Conservation (phyloP, 768 basidiomycete genomes). For the Tylopilus cervinicoccineus region DNA sequence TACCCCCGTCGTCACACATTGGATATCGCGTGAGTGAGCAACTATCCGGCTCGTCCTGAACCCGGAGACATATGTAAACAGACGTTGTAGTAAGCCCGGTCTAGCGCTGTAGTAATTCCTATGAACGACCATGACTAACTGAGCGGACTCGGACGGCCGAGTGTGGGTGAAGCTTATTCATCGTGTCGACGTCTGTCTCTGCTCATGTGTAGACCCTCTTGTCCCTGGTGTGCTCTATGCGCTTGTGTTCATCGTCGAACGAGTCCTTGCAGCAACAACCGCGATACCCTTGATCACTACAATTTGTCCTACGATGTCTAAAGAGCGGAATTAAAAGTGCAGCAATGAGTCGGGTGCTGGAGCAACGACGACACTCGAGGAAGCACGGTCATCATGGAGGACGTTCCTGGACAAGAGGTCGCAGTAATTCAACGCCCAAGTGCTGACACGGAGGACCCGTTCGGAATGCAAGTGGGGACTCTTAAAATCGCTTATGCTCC, state of each 20-base stretch:
- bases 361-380: not conserved
- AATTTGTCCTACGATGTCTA: slow-evolving; percentile 10
- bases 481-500: no score
- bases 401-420: not conserved
- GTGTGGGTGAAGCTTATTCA: no score
- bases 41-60: no score
- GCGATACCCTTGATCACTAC: slow-evolving; percentile 14
- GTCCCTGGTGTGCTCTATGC: slow-evolving; percentile 21
- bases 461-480: no score
- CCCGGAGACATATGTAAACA: no score
- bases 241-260: slow-evolving; percentile 14
- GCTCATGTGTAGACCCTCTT: slow-evolving; percentile 3
- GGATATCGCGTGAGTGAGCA: no score
- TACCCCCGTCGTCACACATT: no score
- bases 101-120: no score
- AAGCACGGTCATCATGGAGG: not conserved
- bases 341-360: not conserved
- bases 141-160: no score
- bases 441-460: slow-evolving; percentile 6
- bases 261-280: slow-evolving; percentile 17
- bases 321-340: not conserved
- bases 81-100: no score
- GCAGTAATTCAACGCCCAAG: slow-evolving; percentile 10
- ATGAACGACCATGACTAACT: no score
- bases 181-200: no score